Evolutionary conservation across 2,329 filamentous ascomycete species (phyloP), one percentile per base, ranked within the genome.

Genomic region (Blastomyces gilchristii): DNA sequence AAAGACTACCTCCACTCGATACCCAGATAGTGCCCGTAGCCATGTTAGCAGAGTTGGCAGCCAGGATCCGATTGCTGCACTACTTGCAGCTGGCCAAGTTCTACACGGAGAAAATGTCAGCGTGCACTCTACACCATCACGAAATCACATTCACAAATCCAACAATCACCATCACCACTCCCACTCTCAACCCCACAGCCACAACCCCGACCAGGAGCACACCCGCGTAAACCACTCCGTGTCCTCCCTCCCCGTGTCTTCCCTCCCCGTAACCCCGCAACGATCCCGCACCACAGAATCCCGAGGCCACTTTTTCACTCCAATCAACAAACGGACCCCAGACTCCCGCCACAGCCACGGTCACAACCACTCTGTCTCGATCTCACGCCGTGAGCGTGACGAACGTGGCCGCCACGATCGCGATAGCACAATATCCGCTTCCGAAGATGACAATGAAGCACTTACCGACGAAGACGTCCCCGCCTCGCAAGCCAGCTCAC

Each of bases 371-470:
- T 71, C 68, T 68, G 65, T 63, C 49, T 69, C 66, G 28, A 65
- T 65, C 60, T 69, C 68, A 34, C 71, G 68, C 58, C 68, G 68
- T 31, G 68, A 69, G 25, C 70, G 69, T 16, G 66, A 67, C 12
- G 77, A 79, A 25, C 78, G 78, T 58, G 81, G 83, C 47, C 84
- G 84, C 61, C 85, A 86, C 74, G 91, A 90, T 73, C 85, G 90
- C 64, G 91, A 95, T 73, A 93, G 89, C 77, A 95, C 90, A 1
- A 91, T 94, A 58, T 94, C 90, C 0, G 87, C 84, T 25, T 83
- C 82, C 0, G 83, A 84, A 53, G 80, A 82, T 1, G 83, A 84
- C 58, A 74, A 77, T 53, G 75, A 71, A 9, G 81, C 47, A 11
- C 47, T 83, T 12, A 83, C 81, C 60, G 86, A 89, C 50, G 83